Percentiles rank a stretch among this genome's conserved stretches.
Evolutionary conservation across 2,329 filamentous ascomycete genomes (phyloP).

Genomic region (Penicillium sp.): DNA sequence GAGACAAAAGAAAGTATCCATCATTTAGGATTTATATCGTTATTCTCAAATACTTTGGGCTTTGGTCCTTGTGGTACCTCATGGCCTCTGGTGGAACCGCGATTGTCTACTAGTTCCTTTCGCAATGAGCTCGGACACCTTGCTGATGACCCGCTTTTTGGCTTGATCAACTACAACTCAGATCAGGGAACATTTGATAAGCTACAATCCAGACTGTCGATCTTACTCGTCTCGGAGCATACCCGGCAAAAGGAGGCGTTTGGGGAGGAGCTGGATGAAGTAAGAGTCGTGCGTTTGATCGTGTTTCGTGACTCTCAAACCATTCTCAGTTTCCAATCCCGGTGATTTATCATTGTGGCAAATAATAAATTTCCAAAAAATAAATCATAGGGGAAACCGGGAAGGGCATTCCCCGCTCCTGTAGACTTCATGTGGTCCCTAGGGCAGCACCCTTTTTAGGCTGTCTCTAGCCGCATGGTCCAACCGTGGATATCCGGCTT

Average conservation of each 20-base stretch:
- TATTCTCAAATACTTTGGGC: background rate
- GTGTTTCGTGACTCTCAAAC: conserved; percentile 1
- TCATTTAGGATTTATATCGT: background rate
- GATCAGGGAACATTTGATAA: conserved; percentile 17
- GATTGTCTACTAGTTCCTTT: conserved; percentile 11
- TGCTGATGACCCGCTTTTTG: conserved; percentile 5
- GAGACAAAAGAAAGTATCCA: too few species aligned
- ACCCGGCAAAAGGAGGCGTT: conserved; percentile 4
- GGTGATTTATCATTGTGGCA: conserved; percentile 23
- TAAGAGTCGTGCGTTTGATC: background rate
- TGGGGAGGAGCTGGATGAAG: background rate
- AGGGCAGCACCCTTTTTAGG: conserved; percentile 2
- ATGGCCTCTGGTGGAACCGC: conserved; percentile 14
- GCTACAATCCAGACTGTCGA: conserved; percentile 10
- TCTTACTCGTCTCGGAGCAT: conserved; percentile 11
- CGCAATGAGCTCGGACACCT: conserved; percentile 11
- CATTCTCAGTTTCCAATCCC: background rate
- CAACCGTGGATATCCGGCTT: background rate
- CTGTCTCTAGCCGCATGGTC: conserved; percentile 15
- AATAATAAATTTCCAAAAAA: background rate
- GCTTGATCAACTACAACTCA: background rate
- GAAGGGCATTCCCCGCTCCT: conserved; percentile 4
- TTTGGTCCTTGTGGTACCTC: conserved; percentile 14
- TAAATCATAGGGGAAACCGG: conserved; percentile 5
- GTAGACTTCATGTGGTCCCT: conserved; percentile 16